Base-by-base conservation (phyloP, 352 stramenopile genomes). In the Globisporangium radiosum region DNA sequence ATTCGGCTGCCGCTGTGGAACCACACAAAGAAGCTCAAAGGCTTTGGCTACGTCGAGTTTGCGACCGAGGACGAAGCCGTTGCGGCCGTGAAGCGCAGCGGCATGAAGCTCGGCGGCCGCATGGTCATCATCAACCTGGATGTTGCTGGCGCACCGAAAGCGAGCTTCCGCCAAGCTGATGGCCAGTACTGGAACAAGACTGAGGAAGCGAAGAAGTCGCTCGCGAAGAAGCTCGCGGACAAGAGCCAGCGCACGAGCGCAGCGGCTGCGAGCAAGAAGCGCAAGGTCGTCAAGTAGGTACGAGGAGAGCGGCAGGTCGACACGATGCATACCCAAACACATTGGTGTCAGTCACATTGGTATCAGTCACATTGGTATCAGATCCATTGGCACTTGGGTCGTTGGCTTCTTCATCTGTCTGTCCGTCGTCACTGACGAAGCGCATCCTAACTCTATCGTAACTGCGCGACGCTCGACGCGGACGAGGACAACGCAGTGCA, bases 21-120 rank as follows among this genome's bases (percentile, higher is more conserved):
- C 59, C 81, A 96, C 66, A 98, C 87, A 8, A 89, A 96, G 63
- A 92, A 97, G 62, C 79, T 92, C 14, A 99, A 99, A 76, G 96
- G 96, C 52, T 98, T 99, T 79, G 92, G 87, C 43, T 99, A 99
- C 63, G 85, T 95, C 19, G 85, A 94, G 70, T 95, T 94, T 57
- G 73, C 75, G n/a, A 87, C 57, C 15, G 85, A 94, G 59, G 75
- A 87, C n/a, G 74, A 85, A 52, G 85, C 87, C 6, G 61, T 88
- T 25, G 67, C 73, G 49, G 85, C 85, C 49, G 71, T 83, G 45
- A 85, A 82, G 63, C 75, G 82, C 59, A 92, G 81, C 62, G 87
- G 87, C 55, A 93, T 92, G 81, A 87, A 85, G 62, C 88, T 98
- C 47, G 74, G 79, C 44, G 85, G 90, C 45, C 81, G 94, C 43